Conservation (phyloP, 1,284 basidiomycete species). For the Fomitopsis palustris region DNA sequence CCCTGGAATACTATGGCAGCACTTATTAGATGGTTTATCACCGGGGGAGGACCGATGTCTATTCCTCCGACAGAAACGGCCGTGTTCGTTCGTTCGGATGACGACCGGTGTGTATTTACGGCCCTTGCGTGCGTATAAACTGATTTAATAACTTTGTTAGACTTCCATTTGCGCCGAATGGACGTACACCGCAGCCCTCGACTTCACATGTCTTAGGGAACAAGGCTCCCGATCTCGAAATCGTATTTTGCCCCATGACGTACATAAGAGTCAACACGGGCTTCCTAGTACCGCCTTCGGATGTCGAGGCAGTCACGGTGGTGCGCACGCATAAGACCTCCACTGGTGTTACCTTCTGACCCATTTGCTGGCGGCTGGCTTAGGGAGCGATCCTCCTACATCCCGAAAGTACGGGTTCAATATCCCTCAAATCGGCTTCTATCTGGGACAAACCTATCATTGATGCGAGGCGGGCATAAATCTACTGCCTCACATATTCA, state of each 20-base stretch:
- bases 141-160: no score
- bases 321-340: constrained; percentile 10
- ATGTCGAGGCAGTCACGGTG: constrained; percentile 24
- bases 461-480: constrained; percentile 35
- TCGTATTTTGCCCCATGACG: constrained; percentile 28
- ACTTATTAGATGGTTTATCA: constrained; percentile 30
- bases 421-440: constrained; percentile 31
- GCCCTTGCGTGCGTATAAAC: no score
- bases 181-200: constrained; percentile 8
- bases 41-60: constrained; percentile 29
- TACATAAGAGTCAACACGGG: constrained; percentile 19
- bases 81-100: constrained; percentile 31
- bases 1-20: constrained; percentile 22
- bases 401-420: constrained; percentile 28
- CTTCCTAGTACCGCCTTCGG: constrained; percentile 13
- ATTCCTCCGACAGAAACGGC: constrained; percentile 18
- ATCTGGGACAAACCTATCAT: constrained; percentile 36
- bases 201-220: constrained; percentile 25
- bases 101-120: constrained; percentile 20
- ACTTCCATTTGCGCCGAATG: constrained; percentile 15
- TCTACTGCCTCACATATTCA: neutral
- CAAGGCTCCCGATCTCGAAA: constrained; percentile 36
- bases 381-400: constrained; percentile 23
- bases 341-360: neutral
- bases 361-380: no score